Evolutionary conservation across 192 early-diverging fungal genomes (phyloP), one percentile per base, ranked within the genome.

Genomic region (Coemansia pectinata): DNA sequence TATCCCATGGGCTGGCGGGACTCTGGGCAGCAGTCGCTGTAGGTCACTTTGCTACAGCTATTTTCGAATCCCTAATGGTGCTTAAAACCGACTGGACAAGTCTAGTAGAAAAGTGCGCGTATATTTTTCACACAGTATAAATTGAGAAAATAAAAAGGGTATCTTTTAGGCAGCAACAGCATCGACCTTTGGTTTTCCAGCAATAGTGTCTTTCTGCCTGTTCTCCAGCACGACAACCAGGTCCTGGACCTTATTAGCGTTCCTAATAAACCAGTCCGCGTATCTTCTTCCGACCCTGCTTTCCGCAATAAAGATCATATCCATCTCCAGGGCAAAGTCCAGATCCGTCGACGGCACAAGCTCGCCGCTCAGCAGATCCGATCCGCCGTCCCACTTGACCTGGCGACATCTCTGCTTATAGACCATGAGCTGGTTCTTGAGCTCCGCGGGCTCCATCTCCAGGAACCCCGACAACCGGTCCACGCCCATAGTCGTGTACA

Each of bases 331-430:
- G 75, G 91, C 95, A 83, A 98, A 96, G 81, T 98, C 94, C 67
- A 96, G 73, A 69, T 98, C 95, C 3, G 91, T 91, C 8, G 93
- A 90, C 11, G 89, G 76, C 29, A 88, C 83, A 78, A 89, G 88
- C 74, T 96, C 94, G 48, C 95, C 95, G 55, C 91, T 90, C 42
- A 96, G 84, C 41, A 98, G 88, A 55, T 79, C 77, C n/a, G 90
- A 86, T 1, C 93, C 94, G 58, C 66, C 78, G 14, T 80, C 86
- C 89, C 92, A 96, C 75, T 92, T 93, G 72, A 90, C 86, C 83
- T 96, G 96, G 59, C 93, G 90, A 44, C 93, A 95, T 65, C 93
- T 91, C 82, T 96, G 95, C 88, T 98, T 98, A 83, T 93, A 93
- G 52, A 96, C 88, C 82, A 98, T 85, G 55, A 98, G 85, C 79